Conservation (phyloP, 1,139 yeast species). For the Blastobotrys ciferrii region DNA sequence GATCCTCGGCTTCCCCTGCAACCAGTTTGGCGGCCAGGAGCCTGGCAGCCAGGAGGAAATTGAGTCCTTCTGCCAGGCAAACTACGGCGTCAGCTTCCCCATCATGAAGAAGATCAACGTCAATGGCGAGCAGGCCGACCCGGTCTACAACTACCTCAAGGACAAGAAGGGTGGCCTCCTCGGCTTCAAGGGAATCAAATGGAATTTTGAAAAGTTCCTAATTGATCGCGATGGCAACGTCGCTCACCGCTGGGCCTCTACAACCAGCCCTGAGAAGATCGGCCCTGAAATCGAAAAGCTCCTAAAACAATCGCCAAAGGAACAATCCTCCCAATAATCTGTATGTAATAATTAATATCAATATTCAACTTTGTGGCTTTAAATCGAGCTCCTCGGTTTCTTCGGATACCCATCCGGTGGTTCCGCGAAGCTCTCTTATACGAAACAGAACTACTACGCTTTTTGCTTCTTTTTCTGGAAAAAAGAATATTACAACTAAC, state of each 20-base stretch:
- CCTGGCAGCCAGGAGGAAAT: constrained; percentile 71
- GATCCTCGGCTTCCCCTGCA: constrained; percentile 88
- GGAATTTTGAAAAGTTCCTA: constrained; percentile 95
- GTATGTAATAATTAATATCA: constrained; percentile 7
- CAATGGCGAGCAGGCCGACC: constrained; percentile 78
- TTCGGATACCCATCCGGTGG: too few relatives aligned
- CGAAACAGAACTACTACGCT: too few relatives aligned
- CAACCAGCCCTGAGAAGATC: constrained; percentile 62
- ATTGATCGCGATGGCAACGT: constrained; percentile 72
- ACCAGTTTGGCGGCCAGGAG: constrained; percentile 89
- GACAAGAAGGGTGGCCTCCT: constrained; percentile 57
- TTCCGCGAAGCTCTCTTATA: too few relatives aligned
- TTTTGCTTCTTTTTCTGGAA: too few relatives aligned
- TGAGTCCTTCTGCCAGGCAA: constrained; percentile 57
- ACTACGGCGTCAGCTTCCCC: constrained; percentile 87
- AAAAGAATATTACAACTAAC: too few relatives aligned
- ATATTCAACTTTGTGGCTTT: background rate
- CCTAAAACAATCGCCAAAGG: constrained; percentile 31
- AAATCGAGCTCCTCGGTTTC: too few relatives aligned
- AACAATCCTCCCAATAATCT: background rate
- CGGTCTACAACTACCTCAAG: constrained; percentile 79
- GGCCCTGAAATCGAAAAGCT: constrained; percentile 50
- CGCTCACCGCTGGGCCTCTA: constrained; percentile 64
- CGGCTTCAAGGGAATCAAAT: constrained; percentile 79
- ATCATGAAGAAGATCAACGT: constrained; percentile 84